Conservation (phyloP, 352 stramenopile species). For the Phytophthora meadii region DNA sequence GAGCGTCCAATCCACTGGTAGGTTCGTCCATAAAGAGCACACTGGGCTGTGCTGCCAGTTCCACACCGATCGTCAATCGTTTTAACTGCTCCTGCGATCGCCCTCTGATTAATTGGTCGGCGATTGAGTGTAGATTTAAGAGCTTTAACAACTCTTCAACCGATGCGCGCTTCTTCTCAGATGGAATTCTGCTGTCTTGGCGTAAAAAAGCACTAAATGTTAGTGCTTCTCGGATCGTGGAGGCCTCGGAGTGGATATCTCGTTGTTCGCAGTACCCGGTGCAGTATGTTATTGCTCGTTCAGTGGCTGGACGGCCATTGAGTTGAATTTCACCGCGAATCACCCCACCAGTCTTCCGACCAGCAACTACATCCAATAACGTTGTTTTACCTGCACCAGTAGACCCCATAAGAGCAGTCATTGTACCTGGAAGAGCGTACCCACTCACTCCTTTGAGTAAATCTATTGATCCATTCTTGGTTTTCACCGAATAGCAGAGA, state of each 20-base stretch:
- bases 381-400: slow-evolving; percentile 19
- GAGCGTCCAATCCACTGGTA: slow-evolving; percentile 90
- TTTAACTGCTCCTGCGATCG: slow-evolving; percentile 62
- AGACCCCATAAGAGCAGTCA: slow-evolving; percentile 22
- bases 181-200: slow-evolving; percentile 30
- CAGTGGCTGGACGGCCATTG: slow-evolving; percentile 82
- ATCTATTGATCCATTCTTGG: background rate
- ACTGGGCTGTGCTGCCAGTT: slow-evolving; percentile 86
- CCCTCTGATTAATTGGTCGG: slow-evolving; percentile 47
- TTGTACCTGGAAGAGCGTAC: slow-evolving; percentile 26
- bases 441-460: slow-evolving; percentile 9
- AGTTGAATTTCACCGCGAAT: slow-evolving; percentile 88
- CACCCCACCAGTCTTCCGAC: slow-evolving; percentile 87
- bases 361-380: slow-evolving; percentile 26
- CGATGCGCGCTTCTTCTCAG: slow-evolving; percentile 28
- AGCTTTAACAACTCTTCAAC: slow-evolving; percentile 54
- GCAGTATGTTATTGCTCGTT: slow-evolving; percentile 36
- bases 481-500: slow-evolving; percentile 8
- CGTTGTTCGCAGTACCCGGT: slow-evolving; percentile 78
- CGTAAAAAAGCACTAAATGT: slow-evolving; percentile 85
- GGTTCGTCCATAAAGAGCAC: slow-evolving; percentile 92
- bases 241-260: slow-evolving; percentile 78
- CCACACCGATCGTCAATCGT: slow-evolving; percentile 60
- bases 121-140: slow-evolving; percentile 40
- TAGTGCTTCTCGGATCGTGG: slow-evolving; percentile 88